These are phyloP conservation scores for Pharnaceum exiguum DNA, from an alignment of 148 eudicot genomes.

Conservation along the genomic window DNA sequence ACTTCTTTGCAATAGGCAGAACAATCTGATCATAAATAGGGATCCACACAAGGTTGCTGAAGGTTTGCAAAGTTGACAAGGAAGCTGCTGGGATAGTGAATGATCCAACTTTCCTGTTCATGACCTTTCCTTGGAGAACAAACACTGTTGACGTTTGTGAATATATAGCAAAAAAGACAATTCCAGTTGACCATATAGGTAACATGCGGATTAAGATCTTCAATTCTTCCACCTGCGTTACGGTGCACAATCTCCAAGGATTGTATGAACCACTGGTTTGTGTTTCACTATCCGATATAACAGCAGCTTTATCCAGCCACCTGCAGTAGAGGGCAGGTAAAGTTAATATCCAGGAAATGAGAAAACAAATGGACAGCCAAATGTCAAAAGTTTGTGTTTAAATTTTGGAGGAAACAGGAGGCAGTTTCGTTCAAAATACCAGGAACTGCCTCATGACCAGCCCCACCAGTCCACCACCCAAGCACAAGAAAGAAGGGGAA, in stretches of 20 bases:
- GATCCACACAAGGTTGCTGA: constrained; percentile 38
- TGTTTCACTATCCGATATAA: constrained; percentile 19
- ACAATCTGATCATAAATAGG: constrained; percentile 30
- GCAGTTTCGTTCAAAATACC: no score
- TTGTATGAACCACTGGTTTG: neutral
- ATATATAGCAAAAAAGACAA: constrained; percentile 30
- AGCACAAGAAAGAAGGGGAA: no score
- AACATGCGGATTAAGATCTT: constrained; percentile 32
- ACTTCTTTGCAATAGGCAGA: constrained; percentile 22
- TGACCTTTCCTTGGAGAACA: constrained; percentile 35
- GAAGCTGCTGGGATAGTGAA: constrained; percentile 44
- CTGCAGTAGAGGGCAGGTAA: no score
- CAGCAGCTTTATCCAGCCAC: constrained; percentile 46
- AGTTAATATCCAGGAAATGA: no score
- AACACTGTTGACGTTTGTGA: constrained; percentile 42
- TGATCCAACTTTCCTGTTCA: constrained; percentile 34
- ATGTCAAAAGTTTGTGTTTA: no score
- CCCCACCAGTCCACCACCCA: no score
- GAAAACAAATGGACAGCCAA: no score
- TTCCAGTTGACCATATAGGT: constrained; percentile 45
- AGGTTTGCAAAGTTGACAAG: constrained; percentile 32
- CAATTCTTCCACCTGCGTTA: constrained; percentile 47
- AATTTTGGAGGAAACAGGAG: no score
- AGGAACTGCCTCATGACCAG: no score
- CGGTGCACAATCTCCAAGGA: constrained; percentile 45